A percentile compares a stretch with the other conserved stretches of the same genome.
These are phyloP conservation scores for Bassia scoparia DNA, from an alignment of 148 eudicot genomes.

Conservation along the genomic window DNA sequence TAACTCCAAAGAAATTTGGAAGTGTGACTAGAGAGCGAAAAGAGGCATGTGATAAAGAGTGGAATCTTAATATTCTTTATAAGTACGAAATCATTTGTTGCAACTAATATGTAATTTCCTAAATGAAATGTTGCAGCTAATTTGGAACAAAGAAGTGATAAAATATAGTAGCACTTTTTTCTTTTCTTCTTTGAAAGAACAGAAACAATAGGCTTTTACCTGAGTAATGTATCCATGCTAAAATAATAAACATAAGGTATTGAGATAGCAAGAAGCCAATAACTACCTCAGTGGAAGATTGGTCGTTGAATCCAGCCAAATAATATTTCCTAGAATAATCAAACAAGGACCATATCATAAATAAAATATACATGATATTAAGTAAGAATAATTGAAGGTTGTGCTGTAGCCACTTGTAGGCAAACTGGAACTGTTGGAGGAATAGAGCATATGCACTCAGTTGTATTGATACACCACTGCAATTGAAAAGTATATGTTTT, in stretches of 20 bases:
- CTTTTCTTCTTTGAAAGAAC: no score
- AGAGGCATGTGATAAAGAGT: no score
- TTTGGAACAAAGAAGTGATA: no score
- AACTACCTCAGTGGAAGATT: slow-evolving; percentile 82
- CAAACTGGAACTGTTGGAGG: slow-evolving; percentile 90
- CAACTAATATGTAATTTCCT: no score
- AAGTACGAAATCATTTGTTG: no score
- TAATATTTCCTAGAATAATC: slow-evolving; percentile 52
- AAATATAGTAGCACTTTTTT: no score
- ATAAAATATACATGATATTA: background rate
- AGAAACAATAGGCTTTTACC: no score
- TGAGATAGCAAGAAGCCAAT: background rate
- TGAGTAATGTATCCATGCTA: background rate
- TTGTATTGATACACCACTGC: slow-evolving; percentile 76
- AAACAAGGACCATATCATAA: slow-evolving; percentile 20
- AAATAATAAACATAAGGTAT: background rate
- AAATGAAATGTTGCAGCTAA: no score
- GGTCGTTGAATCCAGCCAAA: slow-evolving; percentile 92
- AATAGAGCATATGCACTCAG: slow-evolving; percentile 83
- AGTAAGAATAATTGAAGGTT: background rate
- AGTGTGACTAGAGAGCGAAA: no score
- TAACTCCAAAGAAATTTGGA: no score
- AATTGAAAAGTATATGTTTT: slow-evolving; percentile 66
- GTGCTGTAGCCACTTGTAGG: slow-evolving; percentile 10
- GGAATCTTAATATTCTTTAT: no score